A percentile compares a stretch with the other conserved stretches of the same genome.
phyloP scores from a whole-genome alignment of 345 rosid species.

The Salix arbutifolia region DNA sequence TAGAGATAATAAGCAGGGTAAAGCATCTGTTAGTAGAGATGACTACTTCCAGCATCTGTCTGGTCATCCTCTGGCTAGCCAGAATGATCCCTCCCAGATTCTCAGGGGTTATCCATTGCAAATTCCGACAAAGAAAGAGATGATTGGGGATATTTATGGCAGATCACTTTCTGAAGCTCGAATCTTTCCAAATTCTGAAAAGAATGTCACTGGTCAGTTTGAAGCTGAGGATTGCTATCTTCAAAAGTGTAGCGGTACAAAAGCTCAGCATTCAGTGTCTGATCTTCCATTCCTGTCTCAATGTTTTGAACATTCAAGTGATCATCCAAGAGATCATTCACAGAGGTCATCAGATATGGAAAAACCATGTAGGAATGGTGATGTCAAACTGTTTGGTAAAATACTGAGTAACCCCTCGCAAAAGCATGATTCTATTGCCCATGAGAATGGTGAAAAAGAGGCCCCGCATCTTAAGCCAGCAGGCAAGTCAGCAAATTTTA shows the following conservation, averaged over 20 bases:
- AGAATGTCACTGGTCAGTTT: conserved; percentile 18
- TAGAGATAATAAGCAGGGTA: conserved; percentile 9
- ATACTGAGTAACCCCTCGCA: conserved; percentile 50
- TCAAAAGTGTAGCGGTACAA: conserved; percentile 47
- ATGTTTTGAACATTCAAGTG: conserved; percentile 31
- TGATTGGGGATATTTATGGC: conserved; percentile 40
- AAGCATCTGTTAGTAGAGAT: conserved; percentile 23
- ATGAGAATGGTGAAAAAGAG: conserved; percentile 40
- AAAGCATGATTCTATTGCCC: conserved; percentile 17
- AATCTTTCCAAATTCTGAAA: conserved; percentile 25
- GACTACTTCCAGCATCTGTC: conserved; percentile 26
- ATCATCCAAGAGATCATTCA: conserved; percentile 32
- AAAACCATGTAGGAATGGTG: conserved; percentile 54
- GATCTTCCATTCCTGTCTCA: conserved; percentile 39
- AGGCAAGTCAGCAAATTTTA: conserved; percentile 39
- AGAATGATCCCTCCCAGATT: conserved; percentile 34
- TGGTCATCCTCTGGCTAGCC: conserved; percentile 27
- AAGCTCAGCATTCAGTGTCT: conserved; percentile 24
- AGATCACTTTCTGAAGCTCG: conserved; percentile 37
- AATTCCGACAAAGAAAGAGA: conserved; percentile 38
- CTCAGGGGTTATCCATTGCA: conserved; percentile 42
- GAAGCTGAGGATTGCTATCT: conserved; percentile 41
- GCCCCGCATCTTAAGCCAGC: conserved; percentile 24
- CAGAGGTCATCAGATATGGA: conserved; percentile 43
- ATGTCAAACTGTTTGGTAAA: conserved; percentile 82